phyloP scores from a whole-genome alignment of 306 rosid species.

The Dryas alaskensis region DNA sequence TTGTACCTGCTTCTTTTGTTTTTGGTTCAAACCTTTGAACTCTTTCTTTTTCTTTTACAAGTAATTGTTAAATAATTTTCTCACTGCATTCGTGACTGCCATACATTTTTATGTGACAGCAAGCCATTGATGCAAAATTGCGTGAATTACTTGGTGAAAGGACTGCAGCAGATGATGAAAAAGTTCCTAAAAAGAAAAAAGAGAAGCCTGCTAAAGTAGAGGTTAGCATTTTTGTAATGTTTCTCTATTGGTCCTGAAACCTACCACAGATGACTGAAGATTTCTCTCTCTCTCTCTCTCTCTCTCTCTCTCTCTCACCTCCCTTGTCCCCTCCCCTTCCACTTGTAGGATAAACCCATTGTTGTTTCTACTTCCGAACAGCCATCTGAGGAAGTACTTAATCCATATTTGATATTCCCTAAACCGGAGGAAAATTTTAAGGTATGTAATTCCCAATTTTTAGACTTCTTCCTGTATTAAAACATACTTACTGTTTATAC shows the following conservation, averaged over 20 bases:
- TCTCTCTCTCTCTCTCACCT: background rate
- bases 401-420: constrained; percentile 82
- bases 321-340: constrained; percentile 1
- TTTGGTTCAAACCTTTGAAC: background rate
- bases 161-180: constrained; percentile 88
- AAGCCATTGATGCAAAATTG: constrained; percentile 65
- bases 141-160: constrained; percentile 79
- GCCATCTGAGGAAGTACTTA: constrained; percentile 77
- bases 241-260: constrained; percentile 7
- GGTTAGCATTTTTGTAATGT: constrained; percentile 35
- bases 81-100: background rate
- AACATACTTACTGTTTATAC: background rate
- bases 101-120: constrained; percentile 42
- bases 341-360: constrained; percentile 50
- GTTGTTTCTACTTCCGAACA: constrained; percentile 56
- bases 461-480: background rate
- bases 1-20: background rate
- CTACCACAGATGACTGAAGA: constrained; percentile 16
- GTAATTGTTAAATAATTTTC: background rate
- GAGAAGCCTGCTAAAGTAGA: constrained; percentile 91
- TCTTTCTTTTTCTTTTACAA: background rate
- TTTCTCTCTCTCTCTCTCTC: background rate
- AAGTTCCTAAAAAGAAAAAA: constrained; percentile 76
- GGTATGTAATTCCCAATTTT: constrained; percentile 44
- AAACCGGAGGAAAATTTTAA: constrained; percentile 74